Conservation (phyloP, 192 early-diverging fungal species). For the Jimgerdemannia flammicorona region DNA sequence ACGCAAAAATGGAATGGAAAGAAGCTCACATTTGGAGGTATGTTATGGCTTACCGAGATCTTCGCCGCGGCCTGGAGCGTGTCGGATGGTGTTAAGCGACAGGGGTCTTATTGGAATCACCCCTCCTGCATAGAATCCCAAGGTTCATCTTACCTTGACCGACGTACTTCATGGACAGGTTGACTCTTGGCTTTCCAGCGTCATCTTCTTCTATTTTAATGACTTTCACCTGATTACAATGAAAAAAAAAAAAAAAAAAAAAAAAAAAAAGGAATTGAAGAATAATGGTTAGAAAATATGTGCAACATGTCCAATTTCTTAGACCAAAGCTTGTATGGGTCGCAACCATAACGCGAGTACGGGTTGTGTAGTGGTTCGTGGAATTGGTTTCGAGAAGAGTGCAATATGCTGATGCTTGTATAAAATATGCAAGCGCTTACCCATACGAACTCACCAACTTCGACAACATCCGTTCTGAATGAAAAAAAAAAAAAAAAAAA, state of each 20-base stretch:
- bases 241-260: constrained; percentile 3
- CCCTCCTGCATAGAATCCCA: background rate
- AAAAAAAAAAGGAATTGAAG: background rate
- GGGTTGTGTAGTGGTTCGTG: no score
- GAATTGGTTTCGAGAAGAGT: background rate
- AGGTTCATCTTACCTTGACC: constrained; percentile 21
- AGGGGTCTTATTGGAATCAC: no score
- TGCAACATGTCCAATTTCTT: no score
- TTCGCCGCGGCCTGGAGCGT: constrained; percentile 10
- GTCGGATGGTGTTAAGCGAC: no score
- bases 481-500: no score
- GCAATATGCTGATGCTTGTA: background rate
- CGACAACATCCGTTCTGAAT: constrained; percentile 25
- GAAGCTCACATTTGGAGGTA: no score
- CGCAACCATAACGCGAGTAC: no score
- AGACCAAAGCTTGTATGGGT: no score
- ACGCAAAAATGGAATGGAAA: background rate
- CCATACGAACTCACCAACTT: constrained; percentile 36
- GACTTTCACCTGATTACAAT: constrained; percentile 30
- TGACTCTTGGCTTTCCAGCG: constrained; percentile 22
- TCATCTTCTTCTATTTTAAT: constrained; percentile 31
- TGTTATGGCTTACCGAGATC: constrained; percentile 26
- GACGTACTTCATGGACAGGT: constrained; percentile 43
- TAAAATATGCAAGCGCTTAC: constrained; percentile 14
- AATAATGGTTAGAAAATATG: background rate